Evolutionary conservation across 2,329 filamentous ascomycete genomes (phyloP), one percentile per base, ranked within the genome.

Genomic region (Epichloe sibirici): DNA sequence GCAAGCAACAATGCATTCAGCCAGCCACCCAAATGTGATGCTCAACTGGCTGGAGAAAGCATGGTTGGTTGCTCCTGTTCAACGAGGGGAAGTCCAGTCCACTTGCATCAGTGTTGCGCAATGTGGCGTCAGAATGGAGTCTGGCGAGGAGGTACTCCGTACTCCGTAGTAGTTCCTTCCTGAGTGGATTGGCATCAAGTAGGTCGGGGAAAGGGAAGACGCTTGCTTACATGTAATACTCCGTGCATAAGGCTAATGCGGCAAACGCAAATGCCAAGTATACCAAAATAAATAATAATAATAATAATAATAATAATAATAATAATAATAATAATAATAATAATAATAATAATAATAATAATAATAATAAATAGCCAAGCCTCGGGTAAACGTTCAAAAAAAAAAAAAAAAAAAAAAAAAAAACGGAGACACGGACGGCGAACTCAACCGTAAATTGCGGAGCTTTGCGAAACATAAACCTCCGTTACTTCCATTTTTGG

Each of bases 21-120:
- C 28, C 28, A 1, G 28, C 28, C 23, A 23, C 3, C 23, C 28
- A 31, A 31, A 31, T 9, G 28, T 9, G 28, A 9, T 31, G 28
- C 28, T 31, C 28, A 31, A 31, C 28, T 31, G 28, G 28, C 28
- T 31, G 28, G 28, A 31, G 28, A 31, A 31, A 11, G 28, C 28
- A 31, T 31, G 28, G 8, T 31, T 31, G 28, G 8, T 31, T 31
- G 28, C 9, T 31, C 28, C 28, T 31, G 28, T 31, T 31, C 28
- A 31, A 31, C 8, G 28, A 31, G 28, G 23, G 28, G 28, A 31
- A 31, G 9, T 31, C 28, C 28, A 31, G 9, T 31, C 28, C 28
- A 31, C 28, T 53, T 48, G 46, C 53, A 55, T 57, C 55, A 55
- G 51, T 38, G 37, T 57, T 55, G 55, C 55, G 56, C 51, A 57